A percentile compares a stretch with the other conserved stretches of the same genome.
phyloP scores from a whole-genome alignment of 495 filamentous ascomycete species.

The Aspergillus ostianus region DNA sequence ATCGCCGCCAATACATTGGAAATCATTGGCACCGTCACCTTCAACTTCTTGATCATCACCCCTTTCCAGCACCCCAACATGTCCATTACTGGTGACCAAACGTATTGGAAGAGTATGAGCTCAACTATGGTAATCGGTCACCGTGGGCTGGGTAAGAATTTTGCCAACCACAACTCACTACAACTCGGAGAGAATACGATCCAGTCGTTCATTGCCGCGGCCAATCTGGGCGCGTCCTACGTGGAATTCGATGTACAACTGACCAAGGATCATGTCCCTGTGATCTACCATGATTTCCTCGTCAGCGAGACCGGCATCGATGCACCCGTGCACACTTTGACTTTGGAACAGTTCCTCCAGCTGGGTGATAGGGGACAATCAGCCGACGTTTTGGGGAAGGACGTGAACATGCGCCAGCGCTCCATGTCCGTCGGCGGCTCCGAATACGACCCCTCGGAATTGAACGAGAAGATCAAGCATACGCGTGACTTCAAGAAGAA shows the following conservation, averaged over 20 bases:
- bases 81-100: slow-evolving; percentile 82
- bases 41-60: slow-evolving; percentile 94
- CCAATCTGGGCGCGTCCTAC: slow-evolving; percentile 87
- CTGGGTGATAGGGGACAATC: slow-evolving; percentile 58
- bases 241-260: slow-evolving; percentile 96
- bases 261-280: slow-evolving; percentile 97
- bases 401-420: slow-evolving; percentile 35
- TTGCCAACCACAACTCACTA: slow-evolving; percentile 72
- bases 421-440: slow-evolving; percentile 58
- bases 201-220: slow-evolving; percentile 91
- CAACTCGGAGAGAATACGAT: slow-evolving; percentile 96
- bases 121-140: slow-evolving; percentile 93
- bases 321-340: slow-evolving; percentile 92
- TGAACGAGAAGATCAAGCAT: slow-evolving; percentile 94
- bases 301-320: slow-evolving; percentile 98
- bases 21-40: slow-evolving; percentile 89
- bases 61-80: slow-evolving; percentile 93
- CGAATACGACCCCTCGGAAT: slow-evolving; percentile 54
- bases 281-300: slow-evolving; percentile 98
- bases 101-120: slow-evolving; percentile 88
- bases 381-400: slow-evolving; percentile 6
- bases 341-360: slow-evolving; percentile 88
- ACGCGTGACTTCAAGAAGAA: slow-evolving; percentile 90
- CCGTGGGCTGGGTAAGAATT: slow-evolving; percentile 89
- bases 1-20: slow-evolving; percentile 77